Conservation (phyloP, 1,139 yeast species). For the Waltiozyma sp. region DNA sequence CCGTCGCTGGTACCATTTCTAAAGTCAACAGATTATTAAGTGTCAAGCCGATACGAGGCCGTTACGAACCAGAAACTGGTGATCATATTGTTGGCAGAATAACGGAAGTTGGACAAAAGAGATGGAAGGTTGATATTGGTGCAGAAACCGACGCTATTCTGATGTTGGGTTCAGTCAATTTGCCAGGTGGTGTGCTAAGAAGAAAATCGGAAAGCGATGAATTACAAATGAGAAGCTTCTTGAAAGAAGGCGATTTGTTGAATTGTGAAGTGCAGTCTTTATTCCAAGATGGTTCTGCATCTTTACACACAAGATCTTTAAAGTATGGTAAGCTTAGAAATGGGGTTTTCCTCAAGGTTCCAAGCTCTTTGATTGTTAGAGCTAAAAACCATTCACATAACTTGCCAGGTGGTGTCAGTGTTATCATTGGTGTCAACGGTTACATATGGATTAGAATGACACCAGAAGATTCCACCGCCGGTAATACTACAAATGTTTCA, state of each 20-base stretch:
- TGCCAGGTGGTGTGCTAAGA: slow-evolving; percentile 94
- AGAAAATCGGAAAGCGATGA: slow-evolving; percentile 94
- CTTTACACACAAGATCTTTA: slow-evolving; percentile 87
- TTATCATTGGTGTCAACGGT: slow-evolving; percentile 90
- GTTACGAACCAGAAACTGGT: slow-evolving; percentile 90
- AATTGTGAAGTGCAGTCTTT: slow-evolving; percentile 94
- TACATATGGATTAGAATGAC: slow-evolving; percentile 87
- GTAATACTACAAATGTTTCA: slow-evolving; percentile 20
- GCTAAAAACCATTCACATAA: slow-evolving; percentile 79
- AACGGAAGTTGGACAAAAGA: slow-evolving; percentile 83
- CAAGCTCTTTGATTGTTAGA: slow-evolving; percentile 71
- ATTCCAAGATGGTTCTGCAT: slow-evolving; percentile 84
- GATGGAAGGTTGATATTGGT: slow-evolving; percentile 98
- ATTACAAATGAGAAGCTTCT: slow-evolving; percentile 84
- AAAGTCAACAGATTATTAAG: slow-evolving; percentile 80
- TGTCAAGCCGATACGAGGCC: slow-evolving; percentile 77
- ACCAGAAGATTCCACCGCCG: slow-evolving; percentile 24
- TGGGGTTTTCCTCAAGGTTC: slow-evolving; percentile 74
- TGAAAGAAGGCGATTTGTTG: slow-evolving; percentile 93
- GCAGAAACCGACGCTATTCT: slow-evolving; percentile 84
- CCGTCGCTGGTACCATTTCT: slow-evolving; percentile 86
- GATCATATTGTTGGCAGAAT: slow-evolving; percentile 93
- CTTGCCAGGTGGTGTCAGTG: slow-evolving; percentile 83
- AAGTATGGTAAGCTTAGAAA: slow-evolving; percentile 92
- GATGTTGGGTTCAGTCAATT: slow-evolving; percentile 89